Evolutionary conservation across 768 basidiomycete species (phyloP).

Genomic region (Lepiota subincarnata): DNA sequence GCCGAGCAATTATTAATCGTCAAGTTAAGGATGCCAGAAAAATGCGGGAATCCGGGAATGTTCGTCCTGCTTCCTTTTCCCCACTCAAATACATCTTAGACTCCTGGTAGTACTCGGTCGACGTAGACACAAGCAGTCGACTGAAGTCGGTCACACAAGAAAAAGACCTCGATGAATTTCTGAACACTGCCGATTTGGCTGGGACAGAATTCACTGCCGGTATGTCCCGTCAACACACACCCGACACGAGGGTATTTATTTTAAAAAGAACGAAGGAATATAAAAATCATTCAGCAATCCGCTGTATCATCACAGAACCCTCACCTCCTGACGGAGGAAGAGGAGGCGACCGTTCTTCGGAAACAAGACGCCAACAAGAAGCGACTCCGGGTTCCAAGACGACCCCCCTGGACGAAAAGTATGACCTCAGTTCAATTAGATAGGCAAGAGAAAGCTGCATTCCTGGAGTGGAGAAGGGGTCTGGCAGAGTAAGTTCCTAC

Average conservation of each 20-base stretch:
- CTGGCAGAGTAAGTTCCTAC: constrained; percentile 73
- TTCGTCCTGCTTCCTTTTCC: constrained; percentile 29
- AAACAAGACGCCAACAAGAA: constrained; percentile 73
- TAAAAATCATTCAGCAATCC: constrained; percentile 69
- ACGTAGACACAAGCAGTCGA: constrained; percentile 60
- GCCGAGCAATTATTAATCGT: constrained; percentile 92
- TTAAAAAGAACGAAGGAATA: constrained; percentile 65
- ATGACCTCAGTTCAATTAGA: constrained; percentile 81
- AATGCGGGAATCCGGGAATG: constrained; percentile 61
- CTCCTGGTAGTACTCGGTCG: constrained; percentile 63
- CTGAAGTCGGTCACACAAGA: constrained; percentile 95
- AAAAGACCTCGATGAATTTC: constrained; percentile 90
- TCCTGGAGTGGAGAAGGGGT: constrained; percentile 90
- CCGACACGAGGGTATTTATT: neutral
- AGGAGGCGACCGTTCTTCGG: constrained; percentile 70
- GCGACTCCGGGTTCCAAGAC: constrained; percentile 79
- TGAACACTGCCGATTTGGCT: constrained; percentile 91
- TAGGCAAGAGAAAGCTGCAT: constrained; percentile 82
- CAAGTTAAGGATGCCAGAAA: constrained; percentile 72
- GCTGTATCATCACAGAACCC: constrained; percentile 67
- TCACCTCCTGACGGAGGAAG: constrained; percentile 75
- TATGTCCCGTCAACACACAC: constrained; percentile 28
- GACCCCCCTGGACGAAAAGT: constrained; percentile 84
- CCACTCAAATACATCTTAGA: constrained; percentile 9
- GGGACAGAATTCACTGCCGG: constrained; percentile 96